These are phyloP conservation scores for Ajuga chamaepitys DNA, from an alignment of 257 asterid species.

Conservation along the genomic window DNA sequence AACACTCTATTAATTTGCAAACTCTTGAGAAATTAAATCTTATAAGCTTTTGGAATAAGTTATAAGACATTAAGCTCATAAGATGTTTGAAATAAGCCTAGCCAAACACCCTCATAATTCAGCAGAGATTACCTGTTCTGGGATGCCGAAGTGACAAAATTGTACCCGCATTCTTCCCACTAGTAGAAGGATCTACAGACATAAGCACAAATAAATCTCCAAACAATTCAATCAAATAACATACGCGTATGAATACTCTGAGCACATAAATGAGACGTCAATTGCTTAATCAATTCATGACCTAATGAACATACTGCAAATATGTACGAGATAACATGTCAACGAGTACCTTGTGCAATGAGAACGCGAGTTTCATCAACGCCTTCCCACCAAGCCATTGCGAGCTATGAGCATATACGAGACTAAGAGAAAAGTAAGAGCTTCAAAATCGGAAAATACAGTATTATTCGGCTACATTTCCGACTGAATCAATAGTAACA, in stretches of 20 bases:
- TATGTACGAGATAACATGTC: neutral
- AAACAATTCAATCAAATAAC: constrained; percentile 15
- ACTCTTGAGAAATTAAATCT: too few relatives aligned
- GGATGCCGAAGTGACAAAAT: constrained; percentile 76
- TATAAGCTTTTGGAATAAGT: too few relatives aligned
- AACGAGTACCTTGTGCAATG: constrained; percentile 52
- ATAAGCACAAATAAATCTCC: neutral
- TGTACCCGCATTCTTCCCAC: constrained; percentile 34
- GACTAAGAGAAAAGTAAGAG: neutral
- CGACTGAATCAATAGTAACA: neutral
- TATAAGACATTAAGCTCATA: too few relatives aligned
- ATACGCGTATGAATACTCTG: neutral
- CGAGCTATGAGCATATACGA: constrained; percentile 7
- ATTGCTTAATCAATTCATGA: neutral
- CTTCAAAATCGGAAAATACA: neutral
- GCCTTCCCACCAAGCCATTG: constrained; percentile 80
- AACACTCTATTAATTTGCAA: too few relatives aligned
- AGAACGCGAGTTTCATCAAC: constrained; percentile 63
- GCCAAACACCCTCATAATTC: too few relatives aligned
- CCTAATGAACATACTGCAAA: neutral
- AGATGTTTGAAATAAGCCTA: too few relatives aligned
- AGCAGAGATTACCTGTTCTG: constrained; percentile 54
- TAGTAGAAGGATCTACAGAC: constrained; percentile 46
- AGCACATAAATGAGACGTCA: neutral
- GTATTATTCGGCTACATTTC: neutral